A percentile compares a stretch with the other conserved stretches of the same genome.
phyloP scores from a whole-genome alignment of 257 asterid genomes.

The Solanum arcanum region DNA sequence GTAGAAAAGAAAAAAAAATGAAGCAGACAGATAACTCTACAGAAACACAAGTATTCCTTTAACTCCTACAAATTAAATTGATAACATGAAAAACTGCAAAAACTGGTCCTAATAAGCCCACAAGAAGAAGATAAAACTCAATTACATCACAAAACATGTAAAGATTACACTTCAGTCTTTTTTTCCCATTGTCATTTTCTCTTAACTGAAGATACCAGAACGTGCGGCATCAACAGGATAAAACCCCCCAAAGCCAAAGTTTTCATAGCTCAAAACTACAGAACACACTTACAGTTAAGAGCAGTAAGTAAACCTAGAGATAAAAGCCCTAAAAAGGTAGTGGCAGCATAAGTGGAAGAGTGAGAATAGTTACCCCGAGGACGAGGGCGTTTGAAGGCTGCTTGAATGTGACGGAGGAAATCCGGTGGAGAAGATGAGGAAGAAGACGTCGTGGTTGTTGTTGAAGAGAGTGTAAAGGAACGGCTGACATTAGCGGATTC shows the following conservation, averaged over 20 bases:
- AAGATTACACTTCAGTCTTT: background rate
- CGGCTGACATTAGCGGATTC: conserved; percentile 44
- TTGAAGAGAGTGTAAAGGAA: conserved; percentile 11
- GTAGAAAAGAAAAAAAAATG: background rate
- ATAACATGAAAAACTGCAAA: background rate
- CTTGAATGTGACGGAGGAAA: conserved; percentile 57
- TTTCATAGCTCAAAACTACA: background rate
- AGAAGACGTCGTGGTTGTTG: conserved; percentile 33
- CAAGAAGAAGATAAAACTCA: background rate
- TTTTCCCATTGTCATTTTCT: background rate
- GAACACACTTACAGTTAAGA: background rate
- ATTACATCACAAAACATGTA: background rate
- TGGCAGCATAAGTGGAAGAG: background rate
- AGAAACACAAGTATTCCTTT: background rate
- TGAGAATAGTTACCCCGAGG: conserved; percentile 39
- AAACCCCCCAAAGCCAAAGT: background rate
- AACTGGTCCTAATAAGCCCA: background rate
- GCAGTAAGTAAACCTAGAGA: background rate
- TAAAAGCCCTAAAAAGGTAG: background rate
- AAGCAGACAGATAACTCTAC: background rate
- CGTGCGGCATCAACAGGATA: background rate
- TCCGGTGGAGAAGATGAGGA: conserved; percentile 62
- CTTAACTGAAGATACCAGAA: background rate
- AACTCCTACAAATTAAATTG: background rate
- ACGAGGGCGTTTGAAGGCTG: conserved; percentile 80